Evolutionary conservation across 176 grass and related monocot genomes (phyloP).

Genomic region (Tillandsia leiboldiana): DNA sequence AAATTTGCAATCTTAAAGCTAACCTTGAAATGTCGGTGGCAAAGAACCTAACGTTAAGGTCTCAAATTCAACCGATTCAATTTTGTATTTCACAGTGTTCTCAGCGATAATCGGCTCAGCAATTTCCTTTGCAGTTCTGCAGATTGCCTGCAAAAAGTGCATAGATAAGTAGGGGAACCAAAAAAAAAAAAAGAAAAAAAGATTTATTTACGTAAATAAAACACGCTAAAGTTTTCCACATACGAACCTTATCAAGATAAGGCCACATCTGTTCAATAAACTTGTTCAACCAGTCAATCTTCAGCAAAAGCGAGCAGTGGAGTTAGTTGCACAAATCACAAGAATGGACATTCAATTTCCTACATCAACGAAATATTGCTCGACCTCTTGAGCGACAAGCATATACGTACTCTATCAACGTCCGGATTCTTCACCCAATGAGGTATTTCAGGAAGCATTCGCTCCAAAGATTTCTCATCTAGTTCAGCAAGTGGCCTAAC

Average conservation of each 20-base stretch:
- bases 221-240: slow-evolving; percentile 4
- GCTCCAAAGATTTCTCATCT: slow-evolving; percentile 46
- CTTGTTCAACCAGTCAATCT: slow-evolving; percentile 88
- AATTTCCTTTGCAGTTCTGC: slow-evolving; percentile 69
- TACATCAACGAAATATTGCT: background rate
- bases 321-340: background rate
- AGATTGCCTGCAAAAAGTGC: slow-evolving; percentile 46
- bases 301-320: slow-evolving; percentile 2
- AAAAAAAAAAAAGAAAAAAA: background rate
- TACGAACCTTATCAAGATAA: slow-evolving; percentile 76
- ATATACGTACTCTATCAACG: slow-evolving; percentile 53
- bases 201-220: slow-evolving; percentile 2
- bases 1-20: background rate
- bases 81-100: slow-evolving; percentile 71
- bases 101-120: slow-evolving; percentile 77
- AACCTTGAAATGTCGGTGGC: slow-evolving; percentile 74
- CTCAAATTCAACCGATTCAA: slow-evolving; percentile 80
- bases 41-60: slow-evolving; percentile 66
- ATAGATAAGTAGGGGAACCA: slow-evolving; percentile 14
- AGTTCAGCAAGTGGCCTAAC: slow-evolving; percentile 67
- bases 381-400: background rate
- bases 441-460: slow-evolving; percentile 67
- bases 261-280: slow-evolving; percentile 71
- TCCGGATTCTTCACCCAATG: slow-evolving; percentile 80
- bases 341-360: background rate